Evolutionary conservation across 2,329 filamentous ascomycete species (phyloP).

Genomic region (Hirsutella minnesotensis): DNA sequence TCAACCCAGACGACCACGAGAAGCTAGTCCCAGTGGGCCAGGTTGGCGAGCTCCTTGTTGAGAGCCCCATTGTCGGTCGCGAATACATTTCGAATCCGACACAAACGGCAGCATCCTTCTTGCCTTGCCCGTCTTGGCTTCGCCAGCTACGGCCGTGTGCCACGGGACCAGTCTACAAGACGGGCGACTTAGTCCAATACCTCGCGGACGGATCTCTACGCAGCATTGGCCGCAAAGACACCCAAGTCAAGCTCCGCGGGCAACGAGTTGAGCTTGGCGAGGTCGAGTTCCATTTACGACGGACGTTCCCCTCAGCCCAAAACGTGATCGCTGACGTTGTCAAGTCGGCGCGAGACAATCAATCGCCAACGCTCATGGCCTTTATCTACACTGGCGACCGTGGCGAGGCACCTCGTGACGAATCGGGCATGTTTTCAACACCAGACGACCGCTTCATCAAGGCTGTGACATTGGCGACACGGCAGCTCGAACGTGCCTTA

Average conservation of each 20-base stretch:
- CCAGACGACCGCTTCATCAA: too few relatives aligned
- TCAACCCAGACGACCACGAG: neutral
- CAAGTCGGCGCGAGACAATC: too few relatives aligned
- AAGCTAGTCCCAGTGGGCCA: neutral
- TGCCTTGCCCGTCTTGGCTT: neutral
- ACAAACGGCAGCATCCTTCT: neutral
- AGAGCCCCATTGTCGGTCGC: neutral
- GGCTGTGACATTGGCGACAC: too few relatives aligned
- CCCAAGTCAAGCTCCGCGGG: neutral
- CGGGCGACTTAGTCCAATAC: neutral
- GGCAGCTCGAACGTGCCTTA: too few relatives aligned
- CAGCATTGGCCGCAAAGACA: neutral
- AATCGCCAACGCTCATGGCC: neutral
- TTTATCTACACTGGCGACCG: too few relatives aligned
- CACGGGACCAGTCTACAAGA: neutral
- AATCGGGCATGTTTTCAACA: too few relatives aligned
- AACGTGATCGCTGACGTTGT: neutral
- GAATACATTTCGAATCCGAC: neutral
- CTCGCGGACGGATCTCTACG: neutral
- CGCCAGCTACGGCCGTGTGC: too few relatives aligned
- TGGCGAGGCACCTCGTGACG: too few relatives aligned
- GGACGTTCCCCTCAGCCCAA: too few relatives aligned
- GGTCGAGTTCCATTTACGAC: neutral
- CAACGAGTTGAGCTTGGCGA: neutral
- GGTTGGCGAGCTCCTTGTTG: neutral